Evolutionary conservation across 169 alveolate genomes (phyloP).

Genomic region (Babesia divergens): DNA sequence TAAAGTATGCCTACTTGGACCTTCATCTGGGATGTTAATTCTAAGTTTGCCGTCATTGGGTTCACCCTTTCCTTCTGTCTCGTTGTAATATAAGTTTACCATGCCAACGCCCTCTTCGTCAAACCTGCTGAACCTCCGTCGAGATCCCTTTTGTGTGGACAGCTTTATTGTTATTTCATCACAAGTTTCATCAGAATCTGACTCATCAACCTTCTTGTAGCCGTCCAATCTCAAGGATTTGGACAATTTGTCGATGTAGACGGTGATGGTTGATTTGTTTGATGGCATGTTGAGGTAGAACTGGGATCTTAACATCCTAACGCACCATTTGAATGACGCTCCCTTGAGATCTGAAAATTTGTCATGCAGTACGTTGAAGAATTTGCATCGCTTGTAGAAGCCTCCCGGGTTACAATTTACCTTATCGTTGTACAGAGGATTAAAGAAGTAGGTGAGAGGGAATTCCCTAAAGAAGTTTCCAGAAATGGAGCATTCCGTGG

Average conservation of each 20-base stretch:
- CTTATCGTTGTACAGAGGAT: conserved; percentile 64
- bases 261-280: conserved; percentile 12
- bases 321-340: conserved; percentile 62
- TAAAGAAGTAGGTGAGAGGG: conserved; percentile 77
- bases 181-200: not conserved
- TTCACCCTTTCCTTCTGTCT: too few relatives aligned
- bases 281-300: conserved; percentile 55
- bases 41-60: too few relatives aligned
- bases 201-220: not conserved
- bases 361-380: conserved; percentile 30
- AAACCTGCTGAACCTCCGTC: not conserved
- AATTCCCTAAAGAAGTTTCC: conserved; percentile 84
- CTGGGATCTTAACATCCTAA: conserved; percentile 56
- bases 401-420: conserved; percentile 9
- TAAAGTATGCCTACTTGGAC: too few relatives aligned
- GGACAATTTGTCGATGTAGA: conserved; percentile 51
- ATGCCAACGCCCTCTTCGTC: too few relatives aligned
- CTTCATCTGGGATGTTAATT: too few relatives aligned
- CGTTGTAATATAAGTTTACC: too few relatives aligned
- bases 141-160: not conserved
- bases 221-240: conserved; percentile 48
- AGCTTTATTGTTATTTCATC: conserved; percentile 46
- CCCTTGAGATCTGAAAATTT: conserved; percentile 26
- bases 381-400: conserved; percentile 6
- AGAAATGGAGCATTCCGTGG: conserved; percentile 84